Evolutionary conservation across 495 filamentous ascomycete species (phyloP), one percentile per base, ranked within the genome.

Genomic region (Parathielavia appendiculata): DNA sequence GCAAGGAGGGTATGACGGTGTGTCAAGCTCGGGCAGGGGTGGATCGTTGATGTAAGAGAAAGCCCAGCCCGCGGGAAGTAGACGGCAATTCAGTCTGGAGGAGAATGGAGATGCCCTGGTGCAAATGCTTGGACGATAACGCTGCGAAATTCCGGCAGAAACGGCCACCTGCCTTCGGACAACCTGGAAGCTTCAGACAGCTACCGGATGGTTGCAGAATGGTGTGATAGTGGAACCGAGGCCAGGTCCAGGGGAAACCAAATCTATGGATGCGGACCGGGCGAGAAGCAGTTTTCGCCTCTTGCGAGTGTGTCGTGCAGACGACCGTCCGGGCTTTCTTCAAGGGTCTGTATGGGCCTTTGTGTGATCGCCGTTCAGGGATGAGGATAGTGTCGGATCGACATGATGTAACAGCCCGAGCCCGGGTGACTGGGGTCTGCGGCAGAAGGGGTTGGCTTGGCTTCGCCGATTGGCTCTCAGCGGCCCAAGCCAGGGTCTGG

Each of bases 311-410:
- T 11, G 8, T n/a, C 26, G 26, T 6, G 26, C 26, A 30, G 26
- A 30, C 2, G 26, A 30, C 26, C 26, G 6, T n/a, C 53, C 34
- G 44, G 44, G 49, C 41, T 45, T 9, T 10, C 45, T n/a, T 30
- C 13, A 38, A 30, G 26, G 26, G 10, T 38, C 22, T 41, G 45
- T 30, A 23, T 22, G 47, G 48, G 51, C 20, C 49, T 32, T 40
- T 48, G 62, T 63, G 39, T 64, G 57, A 60, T 63, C 58, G 47
- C 10, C 55, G 41, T 12, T 32, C 43, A 48, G 40, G 44, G 54
- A 57, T 47, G 56, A 39, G 56, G 55, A 58, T 48, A 61, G 62
- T 66, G 67, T 70, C 67, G 65, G 67, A 70, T 70, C 67, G 67
- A 32, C 67, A 32, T 38, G 67, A 70, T 68, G 67, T 54, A 63